These are phyloP conservation scores for Passiflora organensis DNA, from an alignment of 345 rosid species.

Conservation along the genomic window DNA sequence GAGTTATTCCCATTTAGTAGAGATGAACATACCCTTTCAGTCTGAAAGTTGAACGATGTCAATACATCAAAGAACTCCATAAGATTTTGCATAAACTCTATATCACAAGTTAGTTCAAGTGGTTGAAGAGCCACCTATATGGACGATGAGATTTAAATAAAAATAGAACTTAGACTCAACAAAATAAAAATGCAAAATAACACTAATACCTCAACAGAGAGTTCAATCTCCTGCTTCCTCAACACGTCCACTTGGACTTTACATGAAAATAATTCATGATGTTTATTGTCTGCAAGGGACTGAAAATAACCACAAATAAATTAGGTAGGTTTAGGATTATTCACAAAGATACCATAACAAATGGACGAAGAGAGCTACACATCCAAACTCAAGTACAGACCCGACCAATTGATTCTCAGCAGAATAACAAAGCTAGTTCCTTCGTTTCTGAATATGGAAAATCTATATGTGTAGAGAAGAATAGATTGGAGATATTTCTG, in stretches of 20 bases:
- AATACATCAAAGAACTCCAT: slow-evolving; percentile 41
- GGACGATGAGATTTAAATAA: slow-evolving; percentile 8
- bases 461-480: no score
- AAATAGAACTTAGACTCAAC: neutral
- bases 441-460: no score
- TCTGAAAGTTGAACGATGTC: slow-evolving; percentile 56
- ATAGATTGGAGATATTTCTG: no score
- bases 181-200: slow-evolving; percentile 15
- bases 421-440: no score
- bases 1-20: neutral
- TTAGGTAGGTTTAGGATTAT: no score
- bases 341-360: no score
- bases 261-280: slow-evolving; percentile 38
- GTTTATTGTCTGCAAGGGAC: slow-evolving; percentile 33
- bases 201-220: slow-evolving; percentile 57
- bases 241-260: slow-evolving; percentile 50
- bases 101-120: slow-evolving; percentile 53
- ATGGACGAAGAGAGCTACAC: no score
- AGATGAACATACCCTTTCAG: slow-evolving; percentile 61
- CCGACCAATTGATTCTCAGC: no score
- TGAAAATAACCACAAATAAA: slow-evolving; percentile 19
- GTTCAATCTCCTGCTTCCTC: slow-evolving; percentile 41
- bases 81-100: slow-evolving; percentile 38
- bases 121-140: slow-evolving; percentile 61
- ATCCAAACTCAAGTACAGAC: no score